Evolutionary conservation across 1,284 basidiomycete species (phyloP).

Genomic region (Rhodotorula sp.): DNA sequence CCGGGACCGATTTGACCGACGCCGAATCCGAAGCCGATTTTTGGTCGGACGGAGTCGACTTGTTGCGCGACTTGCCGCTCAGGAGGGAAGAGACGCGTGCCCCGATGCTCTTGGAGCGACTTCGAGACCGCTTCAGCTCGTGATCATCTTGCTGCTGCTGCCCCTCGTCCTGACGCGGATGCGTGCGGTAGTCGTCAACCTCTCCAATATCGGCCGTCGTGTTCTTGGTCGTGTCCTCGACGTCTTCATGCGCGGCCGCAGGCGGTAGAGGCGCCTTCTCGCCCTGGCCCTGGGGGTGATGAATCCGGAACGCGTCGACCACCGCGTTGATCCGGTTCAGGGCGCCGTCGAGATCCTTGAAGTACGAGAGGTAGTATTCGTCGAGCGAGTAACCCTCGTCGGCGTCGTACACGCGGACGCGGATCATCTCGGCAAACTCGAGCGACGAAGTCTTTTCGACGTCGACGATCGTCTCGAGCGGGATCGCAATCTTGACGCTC

Average conservation of each 20-base stretch:
- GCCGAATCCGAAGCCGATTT: background rate
- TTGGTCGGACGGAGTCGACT: background rate
- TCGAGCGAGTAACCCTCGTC: constrained; percentile 73
- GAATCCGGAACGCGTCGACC: constrained; percentile 55
- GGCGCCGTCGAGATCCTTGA: constrained; percentile 71
- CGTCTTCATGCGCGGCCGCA: constrained; percentile 46
- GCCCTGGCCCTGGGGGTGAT: constrained; percentile 17
- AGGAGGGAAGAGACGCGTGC: background rate
- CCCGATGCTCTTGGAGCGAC: background rate
- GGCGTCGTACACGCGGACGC: constrained; percentile 84
- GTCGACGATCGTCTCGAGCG: constrained; percentile 82
- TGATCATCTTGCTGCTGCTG: background rate
- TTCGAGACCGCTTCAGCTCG: background rate
- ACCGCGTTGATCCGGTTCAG: constrained; percentile 74
- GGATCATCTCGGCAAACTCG: constrained; percentile 84
- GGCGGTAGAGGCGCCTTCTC: constrained; percentile 33
- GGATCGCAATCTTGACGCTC: constrained; percentile 94
- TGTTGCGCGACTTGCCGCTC: background rate
- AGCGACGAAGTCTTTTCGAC: constrained; percentile 82
- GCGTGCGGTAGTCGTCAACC: constrained; percentile 12
- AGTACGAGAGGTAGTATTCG: constrained; percentile 92
- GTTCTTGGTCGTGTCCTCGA: constrained; percentile 68
- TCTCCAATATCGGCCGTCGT: constrained; percentile 52
- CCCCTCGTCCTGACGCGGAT: background rate
- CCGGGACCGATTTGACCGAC: background rate